These are phyloP conservation scores for Stenogyne calaminthoides DNA, from an alignment of 305 asterid genomes.

Conservation along the genomic window DNA sequence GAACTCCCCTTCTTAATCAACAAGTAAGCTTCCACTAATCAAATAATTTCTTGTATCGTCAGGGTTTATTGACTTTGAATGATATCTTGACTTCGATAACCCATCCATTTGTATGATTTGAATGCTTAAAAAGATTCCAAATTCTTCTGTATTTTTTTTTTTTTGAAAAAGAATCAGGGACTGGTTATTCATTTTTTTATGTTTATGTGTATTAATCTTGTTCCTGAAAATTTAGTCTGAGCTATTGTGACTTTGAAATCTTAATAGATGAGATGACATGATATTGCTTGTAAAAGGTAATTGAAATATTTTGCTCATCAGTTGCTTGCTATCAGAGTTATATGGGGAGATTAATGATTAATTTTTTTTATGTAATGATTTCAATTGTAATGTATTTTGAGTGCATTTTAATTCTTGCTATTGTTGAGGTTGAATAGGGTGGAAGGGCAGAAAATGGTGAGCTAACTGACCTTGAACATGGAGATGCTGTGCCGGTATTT, in stretches of 20 bases:
- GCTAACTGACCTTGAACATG: constrained; percentile 73
- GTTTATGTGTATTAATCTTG: neutral
- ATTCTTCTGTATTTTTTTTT: neutral
- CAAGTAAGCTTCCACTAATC: constrained; percentile 42
- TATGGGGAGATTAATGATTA: neutral
- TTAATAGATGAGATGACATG: neutral
- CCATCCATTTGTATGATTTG: constrained; percentile 13
- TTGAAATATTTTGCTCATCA: neutral
- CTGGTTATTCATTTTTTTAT: neutral
- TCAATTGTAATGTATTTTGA: neutral
- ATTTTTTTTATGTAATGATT: neutral
- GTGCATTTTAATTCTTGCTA: neutral
- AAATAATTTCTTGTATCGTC: neutral
- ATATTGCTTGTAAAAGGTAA: neutral
- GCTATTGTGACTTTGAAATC: neutral
- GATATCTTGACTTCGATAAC: neutral
- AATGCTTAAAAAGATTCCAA: neutral
- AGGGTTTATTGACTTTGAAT: constrained; percentile 12
- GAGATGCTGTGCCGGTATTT: constrained; percentile 64
- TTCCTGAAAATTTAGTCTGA: neutral
- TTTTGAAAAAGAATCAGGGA: neutral
- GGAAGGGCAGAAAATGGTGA: constrained; percentile 52
- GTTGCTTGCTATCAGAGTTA: neutral
- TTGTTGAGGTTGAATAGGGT: constrained; percentile 42
- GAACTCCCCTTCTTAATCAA: constrained; percentile 52